Base-by-base conservation (phyloP, 129 eudicot genomes). In the Arctium minus region DNA sequence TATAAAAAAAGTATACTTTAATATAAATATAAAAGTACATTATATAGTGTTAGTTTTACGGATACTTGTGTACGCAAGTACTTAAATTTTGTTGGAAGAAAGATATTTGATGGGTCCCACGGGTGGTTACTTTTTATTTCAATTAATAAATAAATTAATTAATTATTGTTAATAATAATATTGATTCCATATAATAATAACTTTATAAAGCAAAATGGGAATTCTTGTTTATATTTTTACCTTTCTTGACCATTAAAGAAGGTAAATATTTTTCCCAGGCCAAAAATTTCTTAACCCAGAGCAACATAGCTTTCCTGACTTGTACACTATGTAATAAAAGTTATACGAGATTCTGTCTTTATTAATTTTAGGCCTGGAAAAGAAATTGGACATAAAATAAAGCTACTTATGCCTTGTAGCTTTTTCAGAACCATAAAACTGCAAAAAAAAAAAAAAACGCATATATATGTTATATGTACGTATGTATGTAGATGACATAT, bases 191-290 rank as follows among this genome's bases (percentile, higher is more conserved):
- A 67, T 67, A 18, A 67, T 65, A 78, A 64, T 36, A 78, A 36
- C 36, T 78, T 65, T 64, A 64, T 36, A 79, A 68, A 68, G 67
- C 13, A 79, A 79, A 67, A 67, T 31, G 31, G 48, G 44, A 69
- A 39, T 79, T 68, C 31, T 79, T 79, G 32, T 22, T 79, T 30
- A 7, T 65, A n/a, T 40, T 79, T 79, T 79, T 68, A 79, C 46
- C 83, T 79, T 79, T 79, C 46, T 69, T 79, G 83, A 79, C 83
- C 76, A 79, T 44, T 70, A 79, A 79, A 79, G 82, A 70, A 70
- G 68, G 76, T 79, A 70, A 79, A 46, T 1, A 1, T 3, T 1
- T 0, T 31, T 68, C 12, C 48, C 35, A 70, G 76, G 22, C 70
- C 70, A 70, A 79, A 79, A 46, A 4, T 32, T 42, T 2, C 42